Evolutionary conservation across 768 basidiomycete species (phyloP), one percentile per base, ranked within the genome.

Genomic region (Suillus ampliporus): DNA sequence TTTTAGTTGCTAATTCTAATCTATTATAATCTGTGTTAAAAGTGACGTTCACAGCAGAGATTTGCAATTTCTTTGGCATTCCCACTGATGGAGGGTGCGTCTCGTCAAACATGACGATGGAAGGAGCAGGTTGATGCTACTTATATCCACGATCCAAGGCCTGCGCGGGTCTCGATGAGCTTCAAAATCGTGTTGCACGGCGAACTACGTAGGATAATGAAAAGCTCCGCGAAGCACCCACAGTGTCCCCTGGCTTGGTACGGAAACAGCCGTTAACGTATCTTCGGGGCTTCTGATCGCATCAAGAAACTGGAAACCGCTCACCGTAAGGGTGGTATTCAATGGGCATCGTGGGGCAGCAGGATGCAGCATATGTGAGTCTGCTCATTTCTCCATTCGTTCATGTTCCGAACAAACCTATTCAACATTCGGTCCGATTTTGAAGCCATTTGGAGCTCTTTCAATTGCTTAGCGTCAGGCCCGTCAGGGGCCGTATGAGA

Each of bases 241-340:
- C 23, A 40, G 6, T 26, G 11, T 17, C 9, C 38, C 37, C 17
- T 37, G 37, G 17, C 35, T 54, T 38, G 21, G 53, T 38, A 10
- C 54, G 54, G 54, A 28, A 17, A 56, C 40, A 19, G 17, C 54
- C 54, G 37, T 8, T 10, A 37, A 23, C 14, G 13, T 34, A 7
- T 14, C 51, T 35, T 53, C 31, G 31, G 50, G 5, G 11, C 35
- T 37, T 54, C 15, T 23, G 53, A 23, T 38, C 23, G 21, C 21
- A 37, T 26, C 37, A 56, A 21, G 10, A 37, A 54, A 10, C 35
- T 54, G 52, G 52, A 54, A 54, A 54, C 17, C 14, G n/a, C 37
- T 56, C 54, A 56, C 54, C 54, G 17, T 38, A 40, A 56, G 54
- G 28, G 19, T 17, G 54, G 54, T 56, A 40, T 40, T 56, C 23